These are phyloP conservation scores for Candida glaebosa DNA, from an alignment of 805 yeast species.

Conservation along the genomic window DNA sequence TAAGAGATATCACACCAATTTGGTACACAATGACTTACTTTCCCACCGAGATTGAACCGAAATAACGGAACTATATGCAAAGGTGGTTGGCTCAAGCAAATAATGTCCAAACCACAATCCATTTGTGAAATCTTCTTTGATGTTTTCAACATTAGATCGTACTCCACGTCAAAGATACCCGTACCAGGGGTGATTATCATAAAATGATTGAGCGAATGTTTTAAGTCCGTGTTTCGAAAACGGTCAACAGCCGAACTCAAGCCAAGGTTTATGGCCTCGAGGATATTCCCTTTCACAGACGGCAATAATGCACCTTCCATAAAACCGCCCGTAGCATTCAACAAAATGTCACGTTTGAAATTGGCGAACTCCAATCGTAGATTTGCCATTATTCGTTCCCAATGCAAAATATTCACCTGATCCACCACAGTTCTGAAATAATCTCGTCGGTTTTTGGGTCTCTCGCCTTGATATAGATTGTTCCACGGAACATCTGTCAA, in stretches of 20 bases:
- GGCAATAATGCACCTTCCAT: slow-evolving; percentile 72
- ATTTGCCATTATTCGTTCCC: slow-evolving; percentile 91
- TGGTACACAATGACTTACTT: slow-evolving; percentile 75
- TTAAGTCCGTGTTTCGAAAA: slow-evolving; percentile 77
- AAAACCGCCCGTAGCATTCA: slow-evolving; percentile 24
- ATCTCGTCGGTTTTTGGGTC: slow-evolving; percentile 65
- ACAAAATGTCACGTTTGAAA: slow-evolving; percentile 70
- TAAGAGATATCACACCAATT: slow-evolving; percentile 94
- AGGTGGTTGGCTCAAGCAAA: slow-evolving; percentile 88
- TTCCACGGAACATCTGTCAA: slow-evolving; percentile 49
- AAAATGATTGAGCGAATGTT: slow-evolving; percentile 89
- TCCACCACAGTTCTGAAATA: slow-evolving; percentile 93
- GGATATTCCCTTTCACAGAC: slow-evolving; percentile 81
- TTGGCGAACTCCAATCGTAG: slow-evolving; percentile 80
- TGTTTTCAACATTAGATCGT: slow-evolving; percentile 68
- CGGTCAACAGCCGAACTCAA: slow-evolving; percentile 73
- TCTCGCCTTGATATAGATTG: slow-evolving; percentile 66
- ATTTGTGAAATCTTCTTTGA: slow-evolving; percentile 70
- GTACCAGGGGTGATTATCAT: slow-evolving; percentile 88
- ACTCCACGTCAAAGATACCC: slow-evolving; percentile 90
- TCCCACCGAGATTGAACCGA: slow-evolving; percentile 53
- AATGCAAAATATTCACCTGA: slow-evolving; percentile 80
- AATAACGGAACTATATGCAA: slow-evolving; percentile 89
- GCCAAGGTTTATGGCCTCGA: slow-evolving; percentile 85
- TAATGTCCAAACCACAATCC: slow-evolving; percentile 84